Percentiles rank a stretch among this genome's conserved stretches.
Evolutionary conservation across 805 yeast species (phyloP).

Genomic region (Monosporozyma servazzii): DNA sequence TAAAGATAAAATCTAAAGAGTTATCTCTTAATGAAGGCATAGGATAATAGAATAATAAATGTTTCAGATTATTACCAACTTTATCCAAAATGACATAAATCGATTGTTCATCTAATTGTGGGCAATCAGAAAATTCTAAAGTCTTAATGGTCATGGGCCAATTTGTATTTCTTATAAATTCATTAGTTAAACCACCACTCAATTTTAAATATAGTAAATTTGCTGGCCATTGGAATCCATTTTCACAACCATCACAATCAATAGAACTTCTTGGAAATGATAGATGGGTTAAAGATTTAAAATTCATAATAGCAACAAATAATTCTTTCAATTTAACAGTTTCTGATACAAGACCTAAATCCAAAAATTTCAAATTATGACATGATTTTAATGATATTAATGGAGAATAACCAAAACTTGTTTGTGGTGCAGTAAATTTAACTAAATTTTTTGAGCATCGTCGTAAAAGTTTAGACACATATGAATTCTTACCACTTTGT

Average conservation of each 20-base stretch:
- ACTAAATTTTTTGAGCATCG: conserved; percentile 60
- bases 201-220: conserved; percentile 60
- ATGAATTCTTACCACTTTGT: conserved; percentile 88
- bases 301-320: conserved; percentile 60
- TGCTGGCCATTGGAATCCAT: conserved; percentile 61
- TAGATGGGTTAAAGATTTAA: conserved; percentile 57
- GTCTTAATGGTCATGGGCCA: conserved; percentile 66
- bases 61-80: conserved; percentile 56
- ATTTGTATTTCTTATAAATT: conserved; percentile 56
- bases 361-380: conserved; percentile 51
- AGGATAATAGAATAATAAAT: conserved; percentile 70
- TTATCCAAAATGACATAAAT: conserved; percentile 50
- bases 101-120: conserved; percentile 57
- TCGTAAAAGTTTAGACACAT: conserved; percentile 71
- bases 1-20: conserved; percentile 64
- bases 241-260: conserved; percentile 43
- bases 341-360: conserved; percentile 80
- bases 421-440: conserved; percentile 81
- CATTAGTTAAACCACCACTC: conserved; percentile 84
- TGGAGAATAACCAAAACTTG: conserved; percentile 90
- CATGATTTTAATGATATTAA: conserved; percentile 73
- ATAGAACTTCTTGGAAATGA: conserved; percentile 87
- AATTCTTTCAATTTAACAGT: conserved; percentile 76
- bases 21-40: conserved; percentile 68
- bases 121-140: conserved; percentile 82